A percentile compares a stretch with the other conserved stretches of the same genome.
phyloP scores from a whole-genome alignment of 2,329 filamentous ascomycete genomes.

The Aspergillus ustus region DNA sequence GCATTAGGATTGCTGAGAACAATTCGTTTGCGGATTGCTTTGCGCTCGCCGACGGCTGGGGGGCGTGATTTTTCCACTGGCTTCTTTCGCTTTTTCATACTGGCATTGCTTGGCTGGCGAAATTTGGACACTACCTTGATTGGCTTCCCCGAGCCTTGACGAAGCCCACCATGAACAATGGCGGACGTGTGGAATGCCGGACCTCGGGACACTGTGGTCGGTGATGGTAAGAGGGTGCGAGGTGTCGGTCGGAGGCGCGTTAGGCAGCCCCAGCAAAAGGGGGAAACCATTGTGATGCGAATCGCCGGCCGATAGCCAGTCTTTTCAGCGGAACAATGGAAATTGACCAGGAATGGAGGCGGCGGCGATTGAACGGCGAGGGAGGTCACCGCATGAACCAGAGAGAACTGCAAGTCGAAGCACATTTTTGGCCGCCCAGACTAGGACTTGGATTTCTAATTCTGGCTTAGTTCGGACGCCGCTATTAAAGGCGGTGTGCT shows the following conservation, averaged over 20 bases:
- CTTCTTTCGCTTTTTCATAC: constrained; percentile 53
- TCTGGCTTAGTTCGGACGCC: constrained; percentile 28
- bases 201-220: constrained; percentile 50
- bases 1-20: constrained; percentile 95
- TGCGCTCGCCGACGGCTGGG: constrained; percentile 78
- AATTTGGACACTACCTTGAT: constrained; percentile 36
- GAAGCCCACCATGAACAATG: constrained; percentile 39
- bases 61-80: constrained; percentile 55
- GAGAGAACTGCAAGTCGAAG: constrained; percentile 25
- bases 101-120: constrained; percentile 45
- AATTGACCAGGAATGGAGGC: constrained; percentile 22
- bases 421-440: constrained; percentile 31
- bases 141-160: constrained; percentile 55
- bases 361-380: constrained; percentile 20
- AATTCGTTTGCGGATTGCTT: constrained; percentile 84
- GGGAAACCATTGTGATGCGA: constrained; percentile 57
- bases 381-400: constrained; percentile 28
- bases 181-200: constrained; percentile 55
- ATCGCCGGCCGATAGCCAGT: constrained; percentile 40
- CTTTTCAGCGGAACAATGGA: constrained; percentile 30
- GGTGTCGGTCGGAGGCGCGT: constrained; percentile 51
- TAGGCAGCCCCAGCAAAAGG: constrained; percentile 64
- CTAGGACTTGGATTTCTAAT: constrained; percentile 25
- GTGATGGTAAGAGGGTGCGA: constrained; percentile 41
- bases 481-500: constrained; percentile 27